A percentile compares a stretch with the other conserved stretches of the same genome.
phyloP scores from a whole-genome alignment of 345 rosid genomes.

The Balakata baccata region DNA sequence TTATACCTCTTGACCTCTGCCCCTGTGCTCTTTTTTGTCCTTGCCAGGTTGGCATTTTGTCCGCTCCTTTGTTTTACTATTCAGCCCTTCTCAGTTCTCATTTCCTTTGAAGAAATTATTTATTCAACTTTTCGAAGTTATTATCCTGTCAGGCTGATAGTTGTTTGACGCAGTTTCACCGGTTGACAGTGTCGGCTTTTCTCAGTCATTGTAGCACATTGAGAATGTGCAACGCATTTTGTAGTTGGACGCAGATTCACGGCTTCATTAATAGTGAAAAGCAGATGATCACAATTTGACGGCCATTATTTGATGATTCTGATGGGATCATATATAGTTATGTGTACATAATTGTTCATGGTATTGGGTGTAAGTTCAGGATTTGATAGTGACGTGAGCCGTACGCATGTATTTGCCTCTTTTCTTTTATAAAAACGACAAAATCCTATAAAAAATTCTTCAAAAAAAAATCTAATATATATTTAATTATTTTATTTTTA shows the following conservation, averaged over 20 bases:
- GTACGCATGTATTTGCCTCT: constrained; percentile 20
- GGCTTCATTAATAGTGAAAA: background rate
- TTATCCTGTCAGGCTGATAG: background rate
- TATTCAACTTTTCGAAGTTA: background rate
- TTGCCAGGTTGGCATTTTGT: constrained; percentile 21
- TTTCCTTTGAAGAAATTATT: background rate
- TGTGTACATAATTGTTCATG: background rate
- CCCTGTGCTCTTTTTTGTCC: constrained; percentile 2
- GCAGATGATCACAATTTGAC: background rate
- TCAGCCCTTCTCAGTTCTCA: background rate
- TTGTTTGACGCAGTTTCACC: no score
- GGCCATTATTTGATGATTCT: background rate
- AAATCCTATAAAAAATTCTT: no score
- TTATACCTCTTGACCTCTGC: constrained; percentile 16
- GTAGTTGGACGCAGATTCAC: background rate
- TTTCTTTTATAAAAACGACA: constrained; percentile 22
- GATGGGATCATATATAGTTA: background rate
- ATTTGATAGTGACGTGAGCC: constrained; percentile 34
- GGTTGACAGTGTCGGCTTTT: background rate
- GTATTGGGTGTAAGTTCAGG: constrained; percentile 19
- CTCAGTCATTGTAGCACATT: constrained; percentile 7
- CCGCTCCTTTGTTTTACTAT: background rate
- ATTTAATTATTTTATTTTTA: background rate
- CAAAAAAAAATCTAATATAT: constrained; percentile 18
- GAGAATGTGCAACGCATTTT: background rate